A percentile compares a stretch with the other conserved stretches of the same genome.
These are phyloP conservation scores for Fusarium siculi DNA, from an alignment of 2,329 filamentous ascomycete species.

Conservation along the genomic window DNA sequence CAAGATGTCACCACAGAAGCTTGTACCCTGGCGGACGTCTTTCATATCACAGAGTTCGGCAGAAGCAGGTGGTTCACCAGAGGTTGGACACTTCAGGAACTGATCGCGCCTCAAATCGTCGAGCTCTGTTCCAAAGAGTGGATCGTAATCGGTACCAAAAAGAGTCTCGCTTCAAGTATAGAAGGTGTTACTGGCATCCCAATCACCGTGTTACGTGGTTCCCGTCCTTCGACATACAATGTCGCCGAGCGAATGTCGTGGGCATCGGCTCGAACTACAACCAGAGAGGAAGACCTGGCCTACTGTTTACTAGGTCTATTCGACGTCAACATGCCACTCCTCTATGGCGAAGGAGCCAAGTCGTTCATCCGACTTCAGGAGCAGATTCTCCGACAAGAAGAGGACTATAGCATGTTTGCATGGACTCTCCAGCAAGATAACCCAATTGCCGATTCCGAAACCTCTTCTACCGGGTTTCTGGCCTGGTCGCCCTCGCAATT, in stretches of 20 bases:
- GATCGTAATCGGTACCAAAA: conserved; percentile 15
- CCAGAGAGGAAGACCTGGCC: conserved; percentile 15
- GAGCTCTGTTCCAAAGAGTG: conserved; percentile 10
- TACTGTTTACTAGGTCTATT: conserved; percentile 19
- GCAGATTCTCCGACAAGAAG: conserved; percentile 18
- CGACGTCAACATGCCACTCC: conserved; percentile 18
- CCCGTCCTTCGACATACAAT: background rate
- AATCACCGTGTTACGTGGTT: conserved; percentile 8
- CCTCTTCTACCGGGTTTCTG: conserved; percentile 4
- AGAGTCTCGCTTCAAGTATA: conserved; percentile 5
- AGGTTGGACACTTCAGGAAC: conserved; percentile 19
- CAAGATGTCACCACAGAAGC: conserved; percentile 7
- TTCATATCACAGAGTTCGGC: conserved; percentile 1
- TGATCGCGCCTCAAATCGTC: conserved; percentile 15
- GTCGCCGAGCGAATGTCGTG: conserved; percentile 23
- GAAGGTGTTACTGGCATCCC: conserved; percentile 4
- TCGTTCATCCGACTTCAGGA: conserved; percentile 13
- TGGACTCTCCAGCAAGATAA: conserved; percentile 7
- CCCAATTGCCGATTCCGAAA: background rate
- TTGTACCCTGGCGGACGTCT: background rate
- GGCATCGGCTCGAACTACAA: conserved; percentile 19
- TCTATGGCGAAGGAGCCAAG: conserved; percentile 16
- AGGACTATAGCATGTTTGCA: conserved; percentile 21
- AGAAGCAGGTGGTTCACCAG: conserved; percentile 14
- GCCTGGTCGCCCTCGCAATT: conserved; percentile 15